Percentiles rank a stretch among this genome's conserved stretches.
phyloP scores from a whole-genome alignment of 345 rosid species.

The Mallotus nudiflorus region DNA sequence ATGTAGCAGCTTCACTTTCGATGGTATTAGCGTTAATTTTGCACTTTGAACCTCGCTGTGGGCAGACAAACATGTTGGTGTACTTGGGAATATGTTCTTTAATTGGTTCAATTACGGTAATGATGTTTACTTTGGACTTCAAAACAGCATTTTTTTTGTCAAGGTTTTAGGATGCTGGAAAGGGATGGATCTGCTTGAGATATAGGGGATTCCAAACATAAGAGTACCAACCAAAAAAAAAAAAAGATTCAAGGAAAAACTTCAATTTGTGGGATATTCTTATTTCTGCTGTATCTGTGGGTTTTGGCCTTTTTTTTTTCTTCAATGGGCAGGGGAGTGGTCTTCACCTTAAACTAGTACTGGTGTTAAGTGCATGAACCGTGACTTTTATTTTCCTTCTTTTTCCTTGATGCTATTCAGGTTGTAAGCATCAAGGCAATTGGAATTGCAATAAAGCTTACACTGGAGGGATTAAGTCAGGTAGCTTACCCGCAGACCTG shows the following conservation, averaged over 20 bases:
- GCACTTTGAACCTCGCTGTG: constrained; percentile 81
- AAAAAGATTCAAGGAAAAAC: too few species aligned
- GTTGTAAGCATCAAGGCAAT: constrained; percentile 95
- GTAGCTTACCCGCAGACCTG: constrained; percentile 83
- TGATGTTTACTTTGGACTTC: constrained; percentile 8
- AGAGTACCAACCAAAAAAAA: too few species aligned
- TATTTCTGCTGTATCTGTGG: too few species aligned
- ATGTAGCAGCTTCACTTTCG: constrained; percentile 63
- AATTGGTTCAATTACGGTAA: constrained; percentile 83
- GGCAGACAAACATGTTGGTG: constrained; percentile 78
- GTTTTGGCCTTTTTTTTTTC: too few species aligned
- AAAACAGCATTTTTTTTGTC: not conserved
- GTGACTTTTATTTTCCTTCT: not conserved
- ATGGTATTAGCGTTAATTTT: constrained; percentile 71
- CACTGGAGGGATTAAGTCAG: constrained; percentile 81
- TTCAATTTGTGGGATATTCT: too few species aligned
- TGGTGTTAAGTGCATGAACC: constrained; percentile 1
- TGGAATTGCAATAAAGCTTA: constrained; percentile 89
- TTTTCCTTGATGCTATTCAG: constrained; percentile 33
- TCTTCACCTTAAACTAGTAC: too few species aligned
- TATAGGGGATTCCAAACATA: too few species aligned
- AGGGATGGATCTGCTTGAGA: too few species aligned
- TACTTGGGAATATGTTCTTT: constrained; percentile 88
- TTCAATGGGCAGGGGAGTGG: too few species aligned
- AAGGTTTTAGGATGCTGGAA: not conserved